Conservation (phyloP, 148 eudicot species). For the Agrostemma githago region DNA sequence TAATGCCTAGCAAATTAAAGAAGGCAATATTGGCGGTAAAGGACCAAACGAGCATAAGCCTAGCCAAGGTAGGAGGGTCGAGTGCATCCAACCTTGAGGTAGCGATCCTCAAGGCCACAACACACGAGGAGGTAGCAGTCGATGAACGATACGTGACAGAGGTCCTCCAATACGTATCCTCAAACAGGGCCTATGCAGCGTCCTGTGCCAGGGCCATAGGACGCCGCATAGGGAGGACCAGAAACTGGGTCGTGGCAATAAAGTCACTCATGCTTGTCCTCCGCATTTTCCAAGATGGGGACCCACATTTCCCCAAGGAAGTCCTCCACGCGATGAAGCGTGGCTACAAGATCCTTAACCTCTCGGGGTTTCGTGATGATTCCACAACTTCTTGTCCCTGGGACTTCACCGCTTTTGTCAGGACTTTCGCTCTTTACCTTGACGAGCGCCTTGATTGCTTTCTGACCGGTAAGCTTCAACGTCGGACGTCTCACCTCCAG, state of each 20-base stretch:
- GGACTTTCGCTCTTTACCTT: conserved; percentile 68
- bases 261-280: conserved; percentile 68
- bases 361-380: conserved; percentile 60
- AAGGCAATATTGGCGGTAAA: conserved; percentile 78
- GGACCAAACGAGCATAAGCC: conserved; percentile 89
- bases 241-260: conserved; percentile 77
- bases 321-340: conserved; percentile 81
- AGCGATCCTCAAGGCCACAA: conserved; percentile 70
- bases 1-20: conserved; percentile 68
- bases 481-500: conserved; percentile 26
- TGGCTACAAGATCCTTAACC: conserved; percentile 72
- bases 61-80: conserved; percentile 57
- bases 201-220: conserved; percentile 75
- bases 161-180: conserved; percentile 49
- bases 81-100: conserved; percentile 54
- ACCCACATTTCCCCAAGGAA: conserved; percentile 86
- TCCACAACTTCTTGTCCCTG: conserved; percentile 60
- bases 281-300: conserved; percentile 85
- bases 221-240: conserved; percentile 67
- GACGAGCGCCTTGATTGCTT: conserved; percentile 87
- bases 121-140: conserved; percentile 57
- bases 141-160: conserved; percentile 49
- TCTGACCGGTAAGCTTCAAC: conserved; percentile 76
- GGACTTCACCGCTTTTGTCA: conserved; percentile 80
- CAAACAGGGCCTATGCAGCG: conserved; percentile 48